Evolutionary conservation across 2,329 filamentous ascomycete genomes (phyloP), one percentile per base, ranked within the genome.

Genomic region (Aspergillus sp.): DNA sequence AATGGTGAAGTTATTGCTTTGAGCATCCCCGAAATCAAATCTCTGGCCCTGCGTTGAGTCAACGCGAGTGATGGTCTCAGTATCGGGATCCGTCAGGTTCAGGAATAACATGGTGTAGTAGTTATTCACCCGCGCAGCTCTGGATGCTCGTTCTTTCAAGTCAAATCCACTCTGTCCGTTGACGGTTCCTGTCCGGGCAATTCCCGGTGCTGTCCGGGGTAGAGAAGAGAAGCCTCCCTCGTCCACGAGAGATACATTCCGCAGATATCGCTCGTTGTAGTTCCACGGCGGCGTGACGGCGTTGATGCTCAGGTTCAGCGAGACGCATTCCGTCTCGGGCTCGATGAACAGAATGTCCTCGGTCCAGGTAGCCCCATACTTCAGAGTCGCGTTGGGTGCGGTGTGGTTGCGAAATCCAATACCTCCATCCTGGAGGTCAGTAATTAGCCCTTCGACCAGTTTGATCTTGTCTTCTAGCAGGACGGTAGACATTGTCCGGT

Each of bases 301-400:
- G 18, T 53, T 24, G 17, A 53, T 32, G 22, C 36, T 53, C 4
- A 81, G 51, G 0, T 78, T 79, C 6, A 70, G 36, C 50, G 77
- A 67, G 5, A 80, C 76, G 56, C 80, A 81, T 5, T 66, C 63
- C 0, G 77, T 76, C 22, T 77, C 73, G 0, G 80, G 80, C 58
- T 80, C 74, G 11, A 81, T 59, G 60, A 80, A 82, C 0, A 82
- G 71, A 5, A 82, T 47, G 53, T 82, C 78, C 55, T 83, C 80
- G 0, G 68, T 66, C 80, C 80, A 82, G 2, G 64, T 68, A 4
- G 36, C 26, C 6, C 79, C 79, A 41, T 69, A 70, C 1, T 58
- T 26, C 2, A 72, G 58, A 7, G 34, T 36, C 0, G 63, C 64
- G 0, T 26, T n/a, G 1, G 79, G 79, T 0, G 71, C 56, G 0